Conservation (phyloP, 225 moss, liverwort and hornwort species). For the Marchantia polymorpha region DNA sequence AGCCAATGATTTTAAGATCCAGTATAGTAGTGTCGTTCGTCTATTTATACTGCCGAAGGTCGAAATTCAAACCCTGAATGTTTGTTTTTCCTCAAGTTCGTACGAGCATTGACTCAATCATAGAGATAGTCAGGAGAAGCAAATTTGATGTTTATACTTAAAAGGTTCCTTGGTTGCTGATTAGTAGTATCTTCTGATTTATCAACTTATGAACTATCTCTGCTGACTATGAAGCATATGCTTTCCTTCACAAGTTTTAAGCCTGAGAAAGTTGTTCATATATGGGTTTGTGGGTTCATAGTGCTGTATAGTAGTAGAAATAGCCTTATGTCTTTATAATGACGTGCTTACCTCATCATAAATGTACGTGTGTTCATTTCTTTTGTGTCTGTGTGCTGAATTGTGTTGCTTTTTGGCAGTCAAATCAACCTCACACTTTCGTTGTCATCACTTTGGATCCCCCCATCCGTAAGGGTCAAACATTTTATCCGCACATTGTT, state of each 20-base stretch:
- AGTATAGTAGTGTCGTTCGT: slow-evolving; percentile 92
- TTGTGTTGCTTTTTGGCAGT: slow-evolving; percentile 36
- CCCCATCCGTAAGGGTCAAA: slow-evolving; percentile 97
- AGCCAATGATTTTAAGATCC: slow-evolving; percentile 98
- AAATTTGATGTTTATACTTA: neutral
- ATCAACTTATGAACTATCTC: neutral
- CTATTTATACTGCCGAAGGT: slow-evolving; percentile 90
- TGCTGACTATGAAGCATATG: neutral
- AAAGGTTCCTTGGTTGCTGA: neutral
- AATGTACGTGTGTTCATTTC: too few species aligned
- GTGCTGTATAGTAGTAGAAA: neutral
- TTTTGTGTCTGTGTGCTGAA: neutral
- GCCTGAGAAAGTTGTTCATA: neutral
- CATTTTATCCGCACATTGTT: slow-evolving; percentile 96
- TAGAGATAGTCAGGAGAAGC: neutral
- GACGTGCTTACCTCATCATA: too few species aligned
- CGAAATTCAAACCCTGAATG: neutral
- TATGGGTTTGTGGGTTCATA: neutral
- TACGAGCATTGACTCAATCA: neutral
- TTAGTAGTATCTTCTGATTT: neutral
- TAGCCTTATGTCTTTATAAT: neutral
- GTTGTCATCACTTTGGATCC: slow-evolving; percentile 97
- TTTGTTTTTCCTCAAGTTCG: neutral
- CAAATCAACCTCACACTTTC: slow-evolving; percentile 90
- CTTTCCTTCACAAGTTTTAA: neutral